Evolutionary conservation across 495 filamentous ascomycete species (phyloP).

Genomic region (Trichoderma orchidacearum): DNA sequence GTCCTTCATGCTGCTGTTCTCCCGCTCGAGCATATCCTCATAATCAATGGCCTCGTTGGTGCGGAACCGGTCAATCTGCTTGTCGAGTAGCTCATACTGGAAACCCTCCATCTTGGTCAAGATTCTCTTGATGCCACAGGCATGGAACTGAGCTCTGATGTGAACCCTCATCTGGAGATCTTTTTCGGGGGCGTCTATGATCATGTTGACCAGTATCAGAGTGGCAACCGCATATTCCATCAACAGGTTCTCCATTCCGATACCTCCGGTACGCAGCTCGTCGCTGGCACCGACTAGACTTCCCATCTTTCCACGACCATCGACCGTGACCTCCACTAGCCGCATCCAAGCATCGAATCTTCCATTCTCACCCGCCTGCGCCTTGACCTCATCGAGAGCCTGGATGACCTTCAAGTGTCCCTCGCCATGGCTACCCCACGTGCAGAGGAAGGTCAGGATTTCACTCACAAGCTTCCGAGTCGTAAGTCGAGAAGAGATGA

Average conservation of each 20-base stretch:
- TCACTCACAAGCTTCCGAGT: conserved; percentile 94
- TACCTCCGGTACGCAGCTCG: conserved; percentile 90
- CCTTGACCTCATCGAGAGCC: conserved; percentile 85
- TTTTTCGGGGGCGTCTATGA: conserved; percentile 78
- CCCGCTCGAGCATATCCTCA: conserved; percentile 87
- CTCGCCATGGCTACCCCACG: conserved; percentile 77
- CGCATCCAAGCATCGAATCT: conserved; percentile 99
- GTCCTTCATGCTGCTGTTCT: conserved; percentile 81
- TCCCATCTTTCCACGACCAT: conserved; percentile 96
- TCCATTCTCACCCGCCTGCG: conserved; percentile 80
- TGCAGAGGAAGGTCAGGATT: conserved; percentile 90
- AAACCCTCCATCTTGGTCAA: conserved; percentile 96
- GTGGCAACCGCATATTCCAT: conserved; percentile 99
- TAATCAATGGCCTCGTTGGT: conserved; percentile 96
- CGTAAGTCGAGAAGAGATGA: conserved; percentile 79
- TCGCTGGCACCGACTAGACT: conserved; percentile 94
- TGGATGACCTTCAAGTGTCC: conserved; percentile 92
- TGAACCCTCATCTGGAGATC: conserved; percentile 88
- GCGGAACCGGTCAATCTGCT: conserved; percentile 89
- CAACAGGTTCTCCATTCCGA: conserved; percentile 95
- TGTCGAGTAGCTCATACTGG: conserved; percentile 96
- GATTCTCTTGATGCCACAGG: conserved; percentile 90
- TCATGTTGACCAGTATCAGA: conserved; percentile 90
- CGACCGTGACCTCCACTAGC: conserved; percentile 91
- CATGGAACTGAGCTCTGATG: conserved; percentile 90